Conservation (phyloP, 108 stramenopile species). For the Chaetoceros muelleri region DNA sequence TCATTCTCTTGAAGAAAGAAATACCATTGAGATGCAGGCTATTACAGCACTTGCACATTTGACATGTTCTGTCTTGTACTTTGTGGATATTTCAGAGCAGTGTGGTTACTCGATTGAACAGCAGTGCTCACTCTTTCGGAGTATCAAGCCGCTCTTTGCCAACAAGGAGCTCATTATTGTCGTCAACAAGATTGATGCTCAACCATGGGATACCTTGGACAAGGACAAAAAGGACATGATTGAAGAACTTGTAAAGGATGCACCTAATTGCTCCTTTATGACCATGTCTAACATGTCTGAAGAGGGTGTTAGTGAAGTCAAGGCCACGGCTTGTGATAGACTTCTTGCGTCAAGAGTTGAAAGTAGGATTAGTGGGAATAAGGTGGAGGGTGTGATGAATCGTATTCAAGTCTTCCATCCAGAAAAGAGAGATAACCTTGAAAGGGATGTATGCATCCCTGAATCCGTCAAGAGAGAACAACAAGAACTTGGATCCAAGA, state of each 20-base stretch:
- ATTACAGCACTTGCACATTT: slow-evolving; percentile 98
- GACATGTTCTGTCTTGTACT: slow-evolving; percentile 94
- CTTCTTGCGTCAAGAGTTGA: slow-evolving; percentile 89
- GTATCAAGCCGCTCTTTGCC: slow-evolving; percentile 94
- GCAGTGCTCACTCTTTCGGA: slow-evolving; percentile 88
- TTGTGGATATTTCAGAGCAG: slow-evolving; percentile 96
- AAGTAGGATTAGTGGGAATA: slow-evolving; percentile 77
- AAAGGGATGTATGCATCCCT: slow-evolving; percentile 80
- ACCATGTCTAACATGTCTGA: slow-evolving; percentile 93
- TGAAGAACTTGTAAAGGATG: slow-evolving; percentile 47
- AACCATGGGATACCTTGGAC: slow-evolving; percentile 85
- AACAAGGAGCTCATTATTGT: slow-evolving; percentile 97
- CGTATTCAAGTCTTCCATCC: slow-evolving; percentile 95
- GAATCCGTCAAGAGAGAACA: slow-evolving; percentile 72
- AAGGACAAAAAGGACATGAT: slow-evolving; percentile 59
- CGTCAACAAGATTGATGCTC: slow-evolving; percentile 94
- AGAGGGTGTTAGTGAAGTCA: slow-evolving; percentile 87
- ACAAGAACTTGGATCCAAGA: slow-evolving; percentile 22
- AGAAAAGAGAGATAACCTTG: slow-evolving; percentile 78
- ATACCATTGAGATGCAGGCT: slow-evolving; percentile 99
- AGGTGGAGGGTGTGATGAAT: slow-evolving; percentile 91
- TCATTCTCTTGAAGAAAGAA: slow-evolving; percentile 93
- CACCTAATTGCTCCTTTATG: slow-evolving; percentile 73
- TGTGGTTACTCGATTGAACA: slow-evolving; percentile 97
- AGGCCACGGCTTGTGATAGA: slow-evolving; percentile 90